Base-by-base conservation (phyloP, 2,329 filamentous ascomycete genomes). In the Fusarium sp. region DNA sequence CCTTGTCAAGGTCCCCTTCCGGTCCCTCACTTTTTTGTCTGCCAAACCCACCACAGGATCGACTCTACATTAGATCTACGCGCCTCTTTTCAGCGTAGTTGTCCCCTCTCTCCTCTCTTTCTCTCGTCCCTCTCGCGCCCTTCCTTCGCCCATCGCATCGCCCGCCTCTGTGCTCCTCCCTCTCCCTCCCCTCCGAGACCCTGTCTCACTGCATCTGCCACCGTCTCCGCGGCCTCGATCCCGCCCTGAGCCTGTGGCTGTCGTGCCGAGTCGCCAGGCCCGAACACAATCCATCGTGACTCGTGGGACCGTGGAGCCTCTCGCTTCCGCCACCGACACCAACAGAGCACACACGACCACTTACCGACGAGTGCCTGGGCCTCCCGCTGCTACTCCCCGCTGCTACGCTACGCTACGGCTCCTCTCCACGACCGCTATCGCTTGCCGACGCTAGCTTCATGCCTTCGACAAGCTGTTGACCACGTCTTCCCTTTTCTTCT, bases 391-490 rank as follows among this genome's bases (percentile, higher is more conserved):
- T 39, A 40, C 55, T 60, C 59, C 40, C 50, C 53, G 44, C 57
- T 56, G 53, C 62, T 46, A 46, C 54, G 43, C 65, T 53, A 60
- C 59, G 39, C 43, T 48, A 70, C 66, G n/a, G 27, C 47, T 44
- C 13, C 27, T 28, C 54, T 36, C 16, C 39, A 16, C 39, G 39
- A 51, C 48, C n/a, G 30, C 66, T 65, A 59, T 60, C 62, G 64
- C 66, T 51, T 52, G 50, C 51, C 59, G n/a, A 67, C 40, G 13
- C 55, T 67, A 64, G 70, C 71, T 73, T 73, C 63, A 76, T 76
- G 74, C 69, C 71, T 65, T 66, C 62, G 47, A 71, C 69, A 41
- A 72, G 60, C 62, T 66, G 60, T 53, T 77, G 67, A 68, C 60
- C 61, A 55, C 53, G 55, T 57, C 59, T 58, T 56, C 39, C 51